Evolutionary conservation across 164 flowering plant genomes (phyloP).

Genomic region (grape (Vitis vinifera)): DNA sequence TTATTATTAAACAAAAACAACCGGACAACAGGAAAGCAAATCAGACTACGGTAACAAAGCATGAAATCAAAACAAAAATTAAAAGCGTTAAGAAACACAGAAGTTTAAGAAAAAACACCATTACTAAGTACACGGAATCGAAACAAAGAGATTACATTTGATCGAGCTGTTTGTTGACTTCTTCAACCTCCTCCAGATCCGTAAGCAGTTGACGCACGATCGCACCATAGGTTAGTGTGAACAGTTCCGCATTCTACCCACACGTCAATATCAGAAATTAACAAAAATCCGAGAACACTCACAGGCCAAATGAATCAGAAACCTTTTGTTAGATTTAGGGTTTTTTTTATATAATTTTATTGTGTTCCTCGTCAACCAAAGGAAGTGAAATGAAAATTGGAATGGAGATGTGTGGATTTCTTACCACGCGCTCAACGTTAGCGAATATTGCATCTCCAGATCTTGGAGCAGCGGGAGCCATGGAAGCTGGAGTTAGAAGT

Average conservation of each 20-base stretch:
- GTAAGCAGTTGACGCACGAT: constrained; percentile 87
- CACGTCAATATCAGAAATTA: neutral
- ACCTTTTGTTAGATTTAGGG: no score
- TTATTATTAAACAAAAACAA: neutral
- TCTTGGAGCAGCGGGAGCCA: constrained; percentile 78
- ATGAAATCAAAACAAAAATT: neutral
- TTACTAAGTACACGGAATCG: no score
- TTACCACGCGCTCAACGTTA: constrained; percentile 68
- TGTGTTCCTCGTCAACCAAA: neutral
- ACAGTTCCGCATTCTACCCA: constrained; percentile 85
- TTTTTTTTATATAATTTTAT: no score
- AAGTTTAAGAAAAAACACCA: neutral
- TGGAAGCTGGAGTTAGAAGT: constrained; percentile 1
- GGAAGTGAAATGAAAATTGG: neutral
- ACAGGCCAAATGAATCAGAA: no score
- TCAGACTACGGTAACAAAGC: neutral
- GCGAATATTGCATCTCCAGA: constrained; percentile 92
- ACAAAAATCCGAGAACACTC: no score
- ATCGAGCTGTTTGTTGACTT: constrained; percentile 95
- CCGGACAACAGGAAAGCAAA: no score
- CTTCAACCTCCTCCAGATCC: constrained; percentile 93
- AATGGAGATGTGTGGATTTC: neutral
- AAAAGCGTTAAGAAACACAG: neutral
- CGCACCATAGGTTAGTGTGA: constrained; percentile 90
- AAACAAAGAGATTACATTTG: constrained; percentile 54